Base-by-base conservation (phyloP, 2,329 filamentous ascomycete genomes). In the Nemania bipapillata region DNA sequence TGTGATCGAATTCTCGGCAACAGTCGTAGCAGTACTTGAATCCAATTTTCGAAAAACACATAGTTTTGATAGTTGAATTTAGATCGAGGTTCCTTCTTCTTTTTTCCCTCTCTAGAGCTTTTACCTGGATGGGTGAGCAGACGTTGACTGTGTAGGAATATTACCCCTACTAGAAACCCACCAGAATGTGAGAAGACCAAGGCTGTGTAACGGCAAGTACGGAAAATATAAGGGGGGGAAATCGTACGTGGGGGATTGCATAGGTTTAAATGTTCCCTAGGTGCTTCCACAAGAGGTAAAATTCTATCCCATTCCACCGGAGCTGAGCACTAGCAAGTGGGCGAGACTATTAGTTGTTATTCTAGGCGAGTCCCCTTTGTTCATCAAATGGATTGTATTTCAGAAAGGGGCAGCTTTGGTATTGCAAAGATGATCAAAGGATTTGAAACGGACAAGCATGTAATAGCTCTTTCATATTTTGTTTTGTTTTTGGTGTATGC, bases 1-100 rank as follows among this genome's bases (percentile, higher is more conserved):
- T 54, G 20, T 53, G 49, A 42, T 64, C 37, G 26, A 64, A 73
- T 24, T 63, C 54, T 2, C 35, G 32, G 2, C 63, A 47, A 45
- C 71, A 73, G 1, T 66, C 64, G 37, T 68, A 70, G 42, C 71
- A 73, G 30, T 59, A 20, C n/a, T 56, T 57, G 26, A 54, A 68
- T 3, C 52, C 15, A 5, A n/a, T 26, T 4, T 35, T n/a, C 4
- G 60, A 30, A 50, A 35, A 64, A 32, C 64, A 66, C 70, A 70
- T 71, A 5, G n/a, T 35, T 47, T 7, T 15, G 2, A n/a, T n/a
- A n/a, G n/a, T n/a, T n/a, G n/a, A n/a, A n/a, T n/a, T n/a, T n/a
- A n/a, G n/a, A n/a, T n/a, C n/a, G n/a, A n/a, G n/a, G 28, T 24
- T 42, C 37, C 12, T 17, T 37, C 22, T 4, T 37, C 5, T 8